Percentiles rank a stretch among this genome's conserved stretches.
These are phyloP conservation scores for Sisymbrium irio DNA, from an alignment of 345 rosid species.

Conservation along the genomic window DNA sequence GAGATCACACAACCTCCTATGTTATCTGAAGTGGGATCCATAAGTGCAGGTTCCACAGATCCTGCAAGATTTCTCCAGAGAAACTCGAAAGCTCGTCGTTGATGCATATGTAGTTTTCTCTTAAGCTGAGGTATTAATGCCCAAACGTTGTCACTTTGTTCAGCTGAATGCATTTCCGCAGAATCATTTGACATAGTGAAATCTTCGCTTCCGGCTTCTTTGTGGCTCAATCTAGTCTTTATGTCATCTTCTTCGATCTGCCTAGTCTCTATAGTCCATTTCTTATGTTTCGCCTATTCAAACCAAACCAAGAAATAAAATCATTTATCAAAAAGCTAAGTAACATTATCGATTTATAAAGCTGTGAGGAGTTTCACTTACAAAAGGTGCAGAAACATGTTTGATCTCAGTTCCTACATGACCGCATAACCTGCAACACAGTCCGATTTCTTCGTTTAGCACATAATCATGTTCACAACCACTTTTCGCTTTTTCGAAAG, in stretches of 20 bases:
- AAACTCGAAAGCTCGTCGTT: slow-evolving; percentile 86
- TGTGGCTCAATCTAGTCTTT: slow-evolving; percentile 28
- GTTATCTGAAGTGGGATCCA: slow-evolving; percentile 49
- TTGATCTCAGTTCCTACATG: slow-evolving; percentile 69
- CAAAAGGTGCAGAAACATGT: slow-evolving; percentile 74
- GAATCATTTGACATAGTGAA: slow-evolving; percentile 33
- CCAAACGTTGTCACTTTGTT: slow-evolving; percentile 76
- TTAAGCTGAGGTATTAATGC: slow-evolving; percentile 71
- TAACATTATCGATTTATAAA: not conserved
- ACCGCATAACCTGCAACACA: slow-evolving; percentile 67
- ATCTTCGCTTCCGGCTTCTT: slow-evolving; percentile 33
- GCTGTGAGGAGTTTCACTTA: slow-evolving; percentile 48
- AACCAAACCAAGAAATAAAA: slow-evolving; percentile 15
- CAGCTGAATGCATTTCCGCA: slow-evolving; percentile 31
- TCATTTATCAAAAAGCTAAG: not conserved
- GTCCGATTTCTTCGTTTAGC: slow-evolving; percentile 78
- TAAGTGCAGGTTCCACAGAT: slow-evolving; percentile 56
- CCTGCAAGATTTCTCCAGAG: slow-evolving; percentile 85
- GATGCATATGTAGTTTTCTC: slow-evolving; percentile 68
- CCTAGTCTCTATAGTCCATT: slow-evolving; percentile 45
- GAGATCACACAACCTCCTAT: slow-evolving; percentile 91
- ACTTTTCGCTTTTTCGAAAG: slow-evolving; percentile 37
- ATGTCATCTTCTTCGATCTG: slow-evolving; percentile 38
- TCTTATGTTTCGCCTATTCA: slow-evolving; percentile 41
- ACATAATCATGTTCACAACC: slow-evolving; percentile 61